phyloP scores from a whole-genome alignment of 305 asterid genomes.

The Withania somnifera region DNA sequence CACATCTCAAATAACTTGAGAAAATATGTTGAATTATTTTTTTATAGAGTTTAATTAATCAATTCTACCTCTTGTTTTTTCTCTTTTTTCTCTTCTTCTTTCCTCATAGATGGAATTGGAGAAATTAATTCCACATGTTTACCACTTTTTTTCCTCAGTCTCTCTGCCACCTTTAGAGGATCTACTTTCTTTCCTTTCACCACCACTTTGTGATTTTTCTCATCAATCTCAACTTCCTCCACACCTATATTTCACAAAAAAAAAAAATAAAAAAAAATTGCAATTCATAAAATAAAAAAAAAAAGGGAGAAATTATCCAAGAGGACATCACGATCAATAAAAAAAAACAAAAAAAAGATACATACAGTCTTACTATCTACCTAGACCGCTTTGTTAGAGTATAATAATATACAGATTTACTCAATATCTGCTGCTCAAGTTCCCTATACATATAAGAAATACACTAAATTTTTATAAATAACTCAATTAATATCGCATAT shows the following conservation, averaged over 20 bases:
- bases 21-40: too few species aligned
- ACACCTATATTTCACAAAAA: constrained; percentile 25
- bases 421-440: not conserved
- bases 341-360: not conserved
- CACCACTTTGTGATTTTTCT: constrained; percentile 32
- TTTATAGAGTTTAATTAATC: too few species aligned
- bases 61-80: constrained; percentile 10
- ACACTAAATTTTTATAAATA: not conserved
- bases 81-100: constrained; percentile 24
- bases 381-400: not conserved
- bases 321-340: not conserved
- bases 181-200: constrained; percentile 56
- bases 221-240: constrained; percentile 45
- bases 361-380: not conserved
- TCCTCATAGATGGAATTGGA: constrained; percentile 27
- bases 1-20: too few species aligned
- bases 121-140: constrained; percentile 58
- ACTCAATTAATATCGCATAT: not conserved
- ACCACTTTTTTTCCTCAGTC: constrained; percentile 48
- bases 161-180: constrained; percentile 41
- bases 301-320: not conserved
- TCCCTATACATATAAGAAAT: not conserved
- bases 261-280: not conserved
- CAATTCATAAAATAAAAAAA: not conserved
- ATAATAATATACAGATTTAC: not conserved